These are phyloP conservation scores for Melocanna baccifera DNA, from an alignment of 176 grass and related monocot species.

Conservation along the genomic window DNA sequence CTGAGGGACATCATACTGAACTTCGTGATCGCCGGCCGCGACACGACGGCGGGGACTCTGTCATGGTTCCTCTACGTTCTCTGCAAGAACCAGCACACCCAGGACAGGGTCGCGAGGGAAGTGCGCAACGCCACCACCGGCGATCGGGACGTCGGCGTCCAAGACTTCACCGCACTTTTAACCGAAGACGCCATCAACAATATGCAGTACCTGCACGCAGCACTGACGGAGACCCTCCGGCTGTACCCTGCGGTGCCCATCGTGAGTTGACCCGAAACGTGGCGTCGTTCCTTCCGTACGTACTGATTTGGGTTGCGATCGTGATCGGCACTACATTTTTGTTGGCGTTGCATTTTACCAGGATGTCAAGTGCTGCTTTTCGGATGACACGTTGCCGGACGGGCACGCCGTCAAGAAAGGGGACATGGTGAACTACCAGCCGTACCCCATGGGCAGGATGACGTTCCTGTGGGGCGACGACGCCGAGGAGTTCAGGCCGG, in stretches of 20 bases:
- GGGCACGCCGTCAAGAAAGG: slow-evolving; percentile 60
- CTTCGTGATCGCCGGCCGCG: slow-evolving; percentile 70
- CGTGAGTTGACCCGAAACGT: slow-evolving; percentile 22
- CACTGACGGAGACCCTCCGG: slow-evolving; percentile 67
- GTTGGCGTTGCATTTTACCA: neutral
- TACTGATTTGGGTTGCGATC: neutral
- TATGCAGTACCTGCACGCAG: slow-evolving; percentile 78
- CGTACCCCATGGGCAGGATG: slow-evolving; percentile 85
- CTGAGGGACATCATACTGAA: slow-evolving; percentile 76
- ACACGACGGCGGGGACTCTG: slow-evolving; percentile 61
- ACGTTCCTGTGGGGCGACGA: slow-evolving; percentile 72
- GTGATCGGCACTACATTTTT: neutral
- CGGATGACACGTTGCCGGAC: slow-evolving; percentile 70
- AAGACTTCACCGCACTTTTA: slow-evolving; percentile 21
- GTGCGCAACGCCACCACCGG: slow-evolving; percentile 29
- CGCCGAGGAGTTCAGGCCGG: slow-evolving; percentile 70
- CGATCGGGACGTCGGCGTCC: slow-evolving; percentile 8
- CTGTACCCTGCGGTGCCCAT: slow-evolving; percentile 65
- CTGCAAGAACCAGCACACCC: slow-evolving; percentile 38
- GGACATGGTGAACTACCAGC: slow-evolving; percentile 73
- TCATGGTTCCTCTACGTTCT: slow-evolving; percentile 62
- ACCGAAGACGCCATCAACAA: slow-evolving; percentile 50
- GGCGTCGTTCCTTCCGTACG: too few relatives aligned
- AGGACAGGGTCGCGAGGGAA: slow-evolving; percentile 46
- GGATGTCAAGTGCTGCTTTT: slow-evolving; percentile 69